Evolutionary conservation across 2,329 filamentous ascomycete genomes (phyloP), one percentile per base, ranked within the genome.

Genomic region (Talaromyces sp.): DNA sequence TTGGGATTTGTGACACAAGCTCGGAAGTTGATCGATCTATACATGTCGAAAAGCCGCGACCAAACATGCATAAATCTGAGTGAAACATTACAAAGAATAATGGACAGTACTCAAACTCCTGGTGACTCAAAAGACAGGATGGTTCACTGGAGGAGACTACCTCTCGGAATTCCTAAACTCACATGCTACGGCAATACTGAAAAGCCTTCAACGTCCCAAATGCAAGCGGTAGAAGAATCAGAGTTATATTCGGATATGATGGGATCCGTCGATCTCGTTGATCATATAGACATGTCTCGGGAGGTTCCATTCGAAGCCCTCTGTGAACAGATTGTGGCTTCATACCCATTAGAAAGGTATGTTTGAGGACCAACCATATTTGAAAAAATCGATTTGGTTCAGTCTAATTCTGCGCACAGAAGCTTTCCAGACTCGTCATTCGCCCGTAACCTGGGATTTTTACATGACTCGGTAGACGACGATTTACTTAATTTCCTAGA

Each of bases 301-400:
- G 41, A 61, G 31, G 8, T 45, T 49, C 15, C 25, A 19, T 61
- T 61, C 19, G 58, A 61, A 19, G 25, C 39, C 41, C 11, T 61
- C 25, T 61, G 58, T 35, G 58, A 61, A n/a, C 58, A 61, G 19
- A 61, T 61, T 17, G 58, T 19, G 7, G 39, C 27, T 49, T 31
- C 58, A 13, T 31, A 33, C 3, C 58, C 58, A 15, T 33, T 31
- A 9, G 39, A 27, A 49, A 61, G 58, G 58, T 61, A 35, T 27
- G 45, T 49, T 10, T 4, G n/a, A 11, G 15, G 27, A 22, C 27
- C 27, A n/a, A 33, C 3, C 49, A 9, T 33, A 27, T 15, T 6
- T 54, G 8, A 3, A 31, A 17, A 33, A 33, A 31, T 33, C 13
- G 1, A 25, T 33, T 13, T 5, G 17, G 9, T 15, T 37, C 15